Conservation (phyloP, 495 filamentous ascomycete genomes). For the Penicillium salamii region DNA sequence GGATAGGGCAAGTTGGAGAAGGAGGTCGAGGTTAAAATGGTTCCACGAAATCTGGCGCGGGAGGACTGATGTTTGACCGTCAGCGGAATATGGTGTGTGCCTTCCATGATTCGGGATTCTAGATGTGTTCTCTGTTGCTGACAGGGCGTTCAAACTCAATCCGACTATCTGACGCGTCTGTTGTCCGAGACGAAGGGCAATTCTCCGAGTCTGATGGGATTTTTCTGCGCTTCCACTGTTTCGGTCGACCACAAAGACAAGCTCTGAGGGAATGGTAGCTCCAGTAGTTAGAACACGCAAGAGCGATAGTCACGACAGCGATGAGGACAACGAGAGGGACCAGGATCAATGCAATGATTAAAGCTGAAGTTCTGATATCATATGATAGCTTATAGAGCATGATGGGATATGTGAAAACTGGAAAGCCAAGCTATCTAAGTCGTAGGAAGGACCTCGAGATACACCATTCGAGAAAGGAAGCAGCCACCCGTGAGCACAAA, state of each 20-base stretch:
- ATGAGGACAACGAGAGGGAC: conserved; percentile 52
- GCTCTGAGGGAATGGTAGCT: conserved; percentile 18
- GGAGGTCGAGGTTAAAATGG: conserved; percentile 8
- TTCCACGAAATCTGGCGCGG: not conserved
- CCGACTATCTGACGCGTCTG: conserved; percentile 17
- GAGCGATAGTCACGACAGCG: conserved; percentile 41
- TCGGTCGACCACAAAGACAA: not conserved
- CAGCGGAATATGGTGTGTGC: conserved; percentile 6
- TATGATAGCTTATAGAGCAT: conserved; percentile 31
- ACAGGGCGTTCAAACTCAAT: conserved; percentile 19
- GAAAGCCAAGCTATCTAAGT: no score
- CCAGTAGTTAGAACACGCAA: conserved; percentile 44
- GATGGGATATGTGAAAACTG: conserved; percentile 5
- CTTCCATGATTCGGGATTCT: conserved; percentile 10
- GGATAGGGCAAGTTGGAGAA: conserved; percentile 20
- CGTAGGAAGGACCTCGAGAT: no score
- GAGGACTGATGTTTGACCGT: conserved; percentile 3
- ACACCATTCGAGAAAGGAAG: no score
- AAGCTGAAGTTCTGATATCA: conserved; percentile 35
- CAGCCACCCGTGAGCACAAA: no score
- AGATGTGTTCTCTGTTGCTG: conserved; percentile 19
- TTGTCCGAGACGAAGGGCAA: conserved; percentile 7
- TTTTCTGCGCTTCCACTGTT: conserved; percentile 16
- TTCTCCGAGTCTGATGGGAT: conserved; percentile 19
- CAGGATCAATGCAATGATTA: conserved; percentile 51